Conservation (phyloP, 148 eudicot genomes). For the Rhododendron ferrugineum region DNA sequence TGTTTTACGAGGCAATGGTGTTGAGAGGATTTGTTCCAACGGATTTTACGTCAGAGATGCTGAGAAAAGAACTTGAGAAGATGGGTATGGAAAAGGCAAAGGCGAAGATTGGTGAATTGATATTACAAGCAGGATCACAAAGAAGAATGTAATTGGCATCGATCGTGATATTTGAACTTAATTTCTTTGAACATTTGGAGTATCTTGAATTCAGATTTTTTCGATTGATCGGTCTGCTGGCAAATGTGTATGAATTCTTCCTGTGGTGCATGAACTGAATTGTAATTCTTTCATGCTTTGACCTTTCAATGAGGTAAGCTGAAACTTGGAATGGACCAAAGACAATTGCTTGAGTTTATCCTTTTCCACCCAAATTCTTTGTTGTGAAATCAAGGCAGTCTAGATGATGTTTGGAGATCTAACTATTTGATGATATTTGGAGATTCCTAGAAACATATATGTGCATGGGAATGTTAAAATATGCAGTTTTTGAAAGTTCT, state of each 20-base stretch:
- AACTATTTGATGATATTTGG: background rate
- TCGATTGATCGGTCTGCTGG: background rate
- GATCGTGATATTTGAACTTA: background rate
- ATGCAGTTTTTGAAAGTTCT: background rate
- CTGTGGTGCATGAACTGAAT: background rate
- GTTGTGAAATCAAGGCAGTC: background rate
- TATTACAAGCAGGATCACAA: slow-evolving; percentile 28
- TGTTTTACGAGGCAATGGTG: slow-evolving; percentile 50
- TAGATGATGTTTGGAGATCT: background rate
- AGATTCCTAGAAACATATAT: background rate
- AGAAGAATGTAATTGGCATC: background rate
- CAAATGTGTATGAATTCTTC: background rate
- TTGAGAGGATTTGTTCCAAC: slow-evolving; percentile 52
- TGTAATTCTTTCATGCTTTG: background rate
- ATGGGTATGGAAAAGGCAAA: slow-evolving; percentile 56
- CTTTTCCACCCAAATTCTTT: background rate
- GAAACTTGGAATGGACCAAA: background rate
- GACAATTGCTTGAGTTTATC: background rate
- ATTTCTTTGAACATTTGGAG: background rate
- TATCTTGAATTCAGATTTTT: background rate
- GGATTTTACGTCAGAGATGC: slow-evolving; percentile 34
- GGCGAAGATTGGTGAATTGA: slow-evolving; percentile 43
- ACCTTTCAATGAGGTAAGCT: background rate
- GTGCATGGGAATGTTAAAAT: background rate
- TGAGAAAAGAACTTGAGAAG: slow-evolving; percentile 51